A percentile compares a stretch with the other conserved stretches of the same genome.
phyloP scores from a whole-genome alignment of 148 eudicot species.

The Silene uniflora region DNA sequence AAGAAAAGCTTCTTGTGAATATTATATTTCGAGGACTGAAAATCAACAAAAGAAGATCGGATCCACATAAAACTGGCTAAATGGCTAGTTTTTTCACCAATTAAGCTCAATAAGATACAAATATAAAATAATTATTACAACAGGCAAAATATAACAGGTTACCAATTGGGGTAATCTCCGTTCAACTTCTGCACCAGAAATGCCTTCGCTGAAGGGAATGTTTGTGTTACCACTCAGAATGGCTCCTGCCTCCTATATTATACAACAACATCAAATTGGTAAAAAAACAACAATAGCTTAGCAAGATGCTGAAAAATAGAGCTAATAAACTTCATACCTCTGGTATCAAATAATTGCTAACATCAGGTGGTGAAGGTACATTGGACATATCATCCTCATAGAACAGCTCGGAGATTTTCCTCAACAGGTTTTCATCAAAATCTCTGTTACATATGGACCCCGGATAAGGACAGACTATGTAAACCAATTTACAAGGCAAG shows the following conservation, averaged over 20 bases:
- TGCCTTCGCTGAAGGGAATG: constrained; percentile 60
- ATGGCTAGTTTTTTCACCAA: not conserved
- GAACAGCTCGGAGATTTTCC: constrained; percentile 55
- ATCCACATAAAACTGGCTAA: not conserved
- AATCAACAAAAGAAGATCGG: not conserved
- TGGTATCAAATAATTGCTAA: constrained; percentile 79
- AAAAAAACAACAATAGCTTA: not conserved
- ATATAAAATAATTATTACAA: not conserved
- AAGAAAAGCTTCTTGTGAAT: not conserved
- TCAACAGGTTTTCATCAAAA: constrained; percentile 67
- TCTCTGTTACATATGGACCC: constrained; percentile 45
- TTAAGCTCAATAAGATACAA: not conserved
- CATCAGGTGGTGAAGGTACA: constrained; percentile 78
- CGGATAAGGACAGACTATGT: constrained; percentile 2
- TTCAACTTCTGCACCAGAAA: constrained; percentile 74
- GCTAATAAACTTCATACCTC: constrained; percentile 51
- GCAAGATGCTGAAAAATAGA: constrained; percentile 11
- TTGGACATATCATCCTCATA: constrained; percentile 76
- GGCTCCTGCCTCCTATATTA: constrained; percentile 61
- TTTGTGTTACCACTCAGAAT: constrained; percentile 50
- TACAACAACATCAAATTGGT: constrained; percentile 11
- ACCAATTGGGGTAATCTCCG: constrained; percentile 37
- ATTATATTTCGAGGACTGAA: not conserved
- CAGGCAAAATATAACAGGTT: constrained; percentile 15
- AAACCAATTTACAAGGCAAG: not conserved